Evolutionary conservation across 1,139 yeast species (phyloP), one percentile per base, ranked within the genome.

Genomic region (Saccharomycopsis hybrid): DNA sequence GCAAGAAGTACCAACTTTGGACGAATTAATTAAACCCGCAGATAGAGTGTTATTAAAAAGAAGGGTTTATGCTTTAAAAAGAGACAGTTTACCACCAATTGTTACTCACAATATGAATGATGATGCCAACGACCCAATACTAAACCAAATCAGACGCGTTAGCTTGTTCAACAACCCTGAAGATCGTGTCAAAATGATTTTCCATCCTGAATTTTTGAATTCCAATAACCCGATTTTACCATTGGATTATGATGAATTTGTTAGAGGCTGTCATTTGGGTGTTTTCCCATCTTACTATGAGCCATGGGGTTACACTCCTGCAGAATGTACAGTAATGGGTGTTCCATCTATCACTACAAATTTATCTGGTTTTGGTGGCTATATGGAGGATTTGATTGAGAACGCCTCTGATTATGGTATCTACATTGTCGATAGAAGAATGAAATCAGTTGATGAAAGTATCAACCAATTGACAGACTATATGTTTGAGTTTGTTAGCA

Each of bases 281-380:
- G 96, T 92, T 48, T 92, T 92, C 82, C 98, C 98, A 47, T 88
- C 97, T 0, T 92, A 92, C 69, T 92, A 92, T 64, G 98, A 92
- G 69, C 98, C 98, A 4, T 92, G 98, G 98, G 98, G 98, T 37
- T 92, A 92, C 68, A 92, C 98, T 4, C 98, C 98, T 8, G 97
- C 97, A 8, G 98, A 92, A 66, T 92, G 98, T 73, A 92, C 98
- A 1, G 98, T 92, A 36, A 92, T 92, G 98, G 98, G 98, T 55
- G 95, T 92, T 52, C 98, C 98, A 24, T 87, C 96, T n/a, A 87
- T 92, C 62, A 90, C 98, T 30, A 92, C 98, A 48, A 92, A 92
- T 66, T 73, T 92, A 57, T 88, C 97, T 5, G 98, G 98, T 1
- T 92, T 92, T 65, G 98, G 98, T 50, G 94, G 97, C 60, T 92